These are phyloP conservation scores for Thelephora aurantiotincta DNA, from an alignment of 768 basidiomycete species.

Conservation along the genomic window DNA sequence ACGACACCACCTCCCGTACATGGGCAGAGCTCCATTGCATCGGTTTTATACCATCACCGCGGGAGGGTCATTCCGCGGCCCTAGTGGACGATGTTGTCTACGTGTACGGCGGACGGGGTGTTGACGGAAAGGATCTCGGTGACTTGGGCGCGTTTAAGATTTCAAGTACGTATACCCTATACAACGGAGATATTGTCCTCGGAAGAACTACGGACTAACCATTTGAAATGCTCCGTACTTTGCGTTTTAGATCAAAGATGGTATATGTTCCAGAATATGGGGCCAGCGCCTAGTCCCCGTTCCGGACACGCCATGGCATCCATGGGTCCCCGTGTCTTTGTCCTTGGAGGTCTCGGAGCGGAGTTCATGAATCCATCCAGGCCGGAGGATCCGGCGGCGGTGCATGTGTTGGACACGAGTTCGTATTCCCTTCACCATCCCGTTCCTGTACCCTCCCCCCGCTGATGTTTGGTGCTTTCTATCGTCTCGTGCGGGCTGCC, in stretches of 20 bases:
- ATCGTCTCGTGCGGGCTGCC: no score
- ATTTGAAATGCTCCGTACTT: not conserved
- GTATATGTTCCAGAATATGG: constrained; percentile 99
- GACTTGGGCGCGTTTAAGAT: constrained; percentile 97
- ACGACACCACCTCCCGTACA: constrained; percentile 60
- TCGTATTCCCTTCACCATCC: constrained; percentile 19
- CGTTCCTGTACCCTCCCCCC: not conserved
- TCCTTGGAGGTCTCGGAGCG: constrained; percentile 91
- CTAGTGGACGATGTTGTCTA: constrained; percentile 97
- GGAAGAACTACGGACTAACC: not conserved
- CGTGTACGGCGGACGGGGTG: constrained; percentile 92
- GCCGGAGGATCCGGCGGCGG: constrained; percentile 63
- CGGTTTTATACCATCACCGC: constrained; percentile 88
- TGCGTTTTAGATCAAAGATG: constrained; percentile 70
- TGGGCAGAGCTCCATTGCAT: constrained; percentile 95
- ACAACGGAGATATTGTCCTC: not conserved
- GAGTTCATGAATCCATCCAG: constrained; percentile 69
- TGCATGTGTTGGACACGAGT: constrained; percentile 97
- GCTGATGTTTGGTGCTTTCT: not conserved
- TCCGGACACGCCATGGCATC: constrained; percentile 99
- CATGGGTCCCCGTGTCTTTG: constrained; percentile 76
- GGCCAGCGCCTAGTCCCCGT: constrained; percentile 81
- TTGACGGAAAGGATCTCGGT: constrained; percentile 90
- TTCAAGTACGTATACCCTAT: constrained; percentile 51
- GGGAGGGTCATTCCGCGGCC: constrained; percentile 94